Evolutionary conservation across 139 green algal species (phyloP).

Genomic region (Eudorina sp.): DNA sequence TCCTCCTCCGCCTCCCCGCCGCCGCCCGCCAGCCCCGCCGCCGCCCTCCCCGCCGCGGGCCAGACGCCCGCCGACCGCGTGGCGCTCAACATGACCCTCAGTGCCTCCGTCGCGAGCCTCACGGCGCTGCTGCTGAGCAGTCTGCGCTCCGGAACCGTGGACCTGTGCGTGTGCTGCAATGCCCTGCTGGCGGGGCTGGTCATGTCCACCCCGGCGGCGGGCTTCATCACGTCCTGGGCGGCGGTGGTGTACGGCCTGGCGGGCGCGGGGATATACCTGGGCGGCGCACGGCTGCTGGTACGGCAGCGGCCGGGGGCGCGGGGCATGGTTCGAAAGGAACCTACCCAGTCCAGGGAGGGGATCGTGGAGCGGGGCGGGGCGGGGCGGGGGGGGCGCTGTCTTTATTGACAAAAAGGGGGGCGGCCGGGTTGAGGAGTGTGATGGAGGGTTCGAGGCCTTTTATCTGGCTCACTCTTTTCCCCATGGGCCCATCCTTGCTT

Average conservation of each 20-base stretch:
- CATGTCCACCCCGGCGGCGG: constrained; percentile 51
- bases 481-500: too few relatives aligned
- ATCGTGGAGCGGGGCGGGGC: background rate
- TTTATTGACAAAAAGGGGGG: too few relatives aligned
- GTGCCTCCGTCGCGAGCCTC: constrained; percentile 30
- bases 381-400: background rate
- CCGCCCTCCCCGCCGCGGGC: background rate
- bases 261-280: constrained; percentile 56
- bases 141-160: constrained; percentile 56
- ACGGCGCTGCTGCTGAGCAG: constrained; percentile 54
- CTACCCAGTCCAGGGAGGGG: too few relatives aligned
- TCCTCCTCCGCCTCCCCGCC: background rate
- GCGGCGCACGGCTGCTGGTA: constrained; percentile 57
- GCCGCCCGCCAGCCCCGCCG: background rate
- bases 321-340: too few relatives aligned
- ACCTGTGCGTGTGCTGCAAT: constrained; percentile 63
- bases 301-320: too few relatives aligned
- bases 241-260: constrained; percentile 55
- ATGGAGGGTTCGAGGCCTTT: too few relatives aligned
- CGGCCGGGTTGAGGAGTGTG: too few relatives aligned
- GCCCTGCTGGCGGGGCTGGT: constrained; percentile 63
- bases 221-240: constrained; percentile 67
- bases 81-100: constrained; percentile 64
- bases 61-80: constrained; percentile 42
- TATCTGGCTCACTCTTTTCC: too few relatives aligned